Evolutionary conservation across 2,329 filamentous ascomycete genomes (phyloP).

Genomic region (Penicillium sp.): DNA sequence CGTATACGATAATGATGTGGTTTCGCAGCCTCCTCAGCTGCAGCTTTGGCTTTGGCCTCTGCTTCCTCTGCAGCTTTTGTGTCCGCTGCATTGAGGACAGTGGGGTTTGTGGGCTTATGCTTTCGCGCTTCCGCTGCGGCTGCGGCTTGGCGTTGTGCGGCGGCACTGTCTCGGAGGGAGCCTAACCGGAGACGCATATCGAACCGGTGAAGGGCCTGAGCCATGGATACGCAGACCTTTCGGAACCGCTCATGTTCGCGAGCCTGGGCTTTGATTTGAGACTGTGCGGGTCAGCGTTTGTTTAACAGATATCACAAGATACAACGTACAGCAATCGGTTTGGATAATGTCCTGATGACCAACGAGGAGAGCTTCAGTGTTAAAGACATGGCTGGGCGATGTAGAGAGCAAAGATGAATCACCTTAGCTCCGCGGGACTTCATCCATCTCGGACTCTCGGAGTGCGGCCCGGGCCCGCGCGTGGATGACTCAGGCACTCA

Average conservation of each 20-base stretch:
- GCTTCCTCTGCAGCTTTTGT: constrained; percentile 54
- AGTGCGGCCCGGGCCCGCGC: not conserved
- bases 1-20: constrained; percentile 54
- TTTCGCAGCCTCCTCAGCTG: constrained; percentile 47
- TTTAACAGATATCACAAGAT: not conserved
- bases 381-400: constrained; percentile 54
- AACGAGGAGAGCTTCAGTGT: constrained; percentile 65
- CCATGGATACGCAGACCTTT: constrained; percentile 57
- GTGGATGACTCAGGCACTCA: not conserved
- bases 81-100: constrained; percentile 60
- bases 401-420: constrained; percentile 2
- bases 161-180: constrained; percentile 58
- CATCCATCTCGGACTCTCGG: not conserved
- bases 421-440: not conserved
- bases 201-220: constrained; percentile 61
- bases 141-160: constrained; percentile 46
- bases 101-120: constrained; percentile 52
- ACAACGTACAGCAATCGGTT: constrained; percentile 60
- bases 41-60: constrained; percentile 43
- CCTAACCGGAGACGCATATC: constrained; percentile 67
- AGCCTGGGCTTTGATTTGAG: constrained; percentile 64
- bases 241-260: constrained; percentile 66
- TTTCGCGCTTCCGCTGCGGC: constrained; percentile 54
- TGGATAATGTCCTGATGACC: constrained; percentile 61
- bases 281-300: constrained; percentile 46